These are phyloP conservation scores for Xylariaceae sp. DNA, from an alignment of 2,329 filamentous ascomycete species.

Conservation along the genomic window DNA sequence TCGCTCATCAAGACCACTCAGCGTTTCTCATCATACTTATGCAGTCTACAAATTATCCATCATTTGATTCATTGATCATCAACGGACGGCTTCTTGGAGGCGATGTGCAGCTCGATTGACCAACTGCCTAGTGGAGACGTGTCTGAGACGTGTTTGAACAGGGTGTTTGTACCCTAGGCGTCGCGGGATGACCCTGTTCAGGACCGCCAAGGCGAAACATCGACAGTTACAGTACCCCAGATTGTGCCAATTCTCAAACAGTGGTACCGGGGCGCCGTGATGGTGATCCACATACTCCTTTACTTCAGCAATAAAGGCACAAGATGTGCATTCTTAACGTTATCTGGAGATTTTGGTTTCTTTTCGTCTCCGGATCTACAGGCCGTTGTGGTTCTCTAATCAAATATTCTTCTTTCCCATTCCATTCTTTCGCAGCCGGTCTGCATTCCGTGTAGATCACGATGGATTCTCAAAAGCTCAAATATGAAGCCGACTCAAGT, in stretches of 20 bases:
- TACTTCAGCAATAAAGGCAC: conserved; percentile 1
- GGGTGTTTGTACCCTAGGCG: background rate
- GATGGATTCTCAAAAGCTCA: conserved; percentile 27
- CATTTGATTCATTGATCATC: no score
- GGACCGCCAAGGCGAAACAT: conserved; percentile 15
- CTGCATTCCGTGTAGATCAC: conserved; percentile 4
- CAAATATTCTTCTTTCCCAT: background rate
- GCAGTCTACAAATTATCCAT: no score
- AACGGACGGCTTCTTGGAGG: no score
- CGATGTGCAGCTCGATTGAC: no score
- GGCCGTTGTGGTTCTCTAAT: background rate
- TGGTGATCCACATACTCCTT: background rate
- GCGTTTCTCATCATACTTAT: no score
- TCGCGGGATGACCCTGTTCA: background rate
- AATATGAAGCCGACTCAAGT: conserved; percentile 36
- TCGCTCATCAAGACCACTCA: no score
- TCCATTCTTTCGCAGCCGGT: conserved; percentile 8
- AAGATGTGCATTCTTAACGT: background rate
- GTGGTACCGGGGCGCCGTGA: background rate
- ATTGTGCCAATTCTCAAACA: background rate
- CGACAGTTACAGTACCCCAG: conserved; percentile 9
- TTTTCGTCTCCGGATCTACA: background rate
- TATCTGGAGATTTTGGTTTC: background rate
- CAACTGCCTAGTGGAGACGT: no score
- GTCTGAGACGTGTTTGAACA: conserved; percentile 13